Conservation (phyloP, 768 basidiomycete species). For the Russula vinacea region DNA sequence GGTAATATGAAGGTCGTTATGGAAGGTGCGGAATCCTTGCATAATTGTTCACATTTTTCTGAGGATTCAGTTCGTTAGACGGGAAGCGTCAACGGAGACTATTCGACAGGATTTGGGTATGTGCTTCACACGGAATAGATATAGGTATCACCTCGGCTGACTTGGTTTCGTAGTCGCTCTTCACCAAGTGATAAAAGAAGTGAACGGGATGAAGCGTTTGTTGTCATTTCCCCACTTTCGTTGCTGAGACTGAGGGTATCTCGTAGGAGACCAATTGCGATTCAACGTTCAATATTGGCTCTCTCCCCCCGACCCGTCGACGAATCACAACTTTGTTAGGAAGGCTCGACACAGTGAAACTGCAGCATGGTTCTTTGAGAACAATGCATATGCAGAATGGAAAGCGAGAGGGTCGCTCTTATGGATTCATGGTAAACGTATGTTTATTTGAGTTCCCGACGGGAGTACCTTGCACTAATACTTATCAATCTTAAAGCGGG, state of each 20-base stretch:
- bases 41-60: not conserved
- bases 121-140: not conserved
- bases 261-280: not conserved
- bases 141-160: not conserved
- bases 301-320: not conserved
- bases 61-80: not conserved
- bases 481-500: not conserved
- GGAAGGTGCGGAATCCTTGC: not conserved
- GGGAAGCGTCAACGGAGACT: not conserved
- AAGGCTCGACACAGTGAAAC: not conserved
- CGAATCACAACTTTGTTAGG: not conserved
- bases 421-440: slow-evolving; percentile 12
- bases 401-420: not conserved
- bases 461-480: not conserved
- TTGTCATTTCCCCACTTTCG: not conserved
- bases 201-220: slow-evolving; percentile 14
- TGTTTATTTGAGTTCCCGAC: not conserved
- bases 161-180: not conserved
- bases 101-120: not conserved
- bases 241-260: not conserved
- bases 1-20: not conserved
- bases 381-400: not conserved
- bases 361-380: not conserved
- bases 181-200: not conserved
- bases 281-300: not conserved